phyloP scores from a whole-genome alignment of 2,329 filamentous ascomycete genomes.

The Myrmaecium sp. region DNA sequence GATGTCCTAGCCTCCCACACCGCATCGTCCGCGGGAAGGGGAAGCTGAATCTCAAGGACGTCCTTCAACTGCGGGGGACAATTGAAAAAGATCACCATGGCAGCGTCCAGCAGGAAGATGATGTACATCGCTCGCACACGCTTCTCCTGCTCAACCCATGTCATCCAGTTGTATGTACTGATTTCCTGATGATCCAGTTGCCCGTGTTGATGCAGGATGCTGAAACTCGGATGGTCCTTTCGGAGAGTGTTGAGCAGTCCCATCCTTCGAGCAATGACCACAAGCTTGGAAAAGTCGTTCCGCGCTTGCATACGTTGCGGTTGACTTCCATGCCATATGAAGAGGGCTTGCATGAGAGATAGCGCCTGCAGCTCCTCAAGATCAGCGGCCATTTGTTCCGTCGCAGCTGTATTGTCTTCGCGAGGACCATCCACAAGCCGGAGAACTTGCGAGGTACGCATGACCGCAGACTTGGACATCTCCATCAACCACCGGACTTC shows the following conservation, averaged over 20 bases:
- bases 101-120: slow-evolving; percentile 46
- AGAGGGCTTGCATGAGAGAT: slow-evolving; percentile 42
- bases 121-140: slow-evolving; percentile 48
- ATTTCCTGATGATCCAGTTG: slow-evolving; percentile 26
- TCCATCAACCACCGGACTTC: slow-evolving; percentile 55
- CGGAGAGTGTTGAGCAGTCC: slow-evolving; percentile 39
- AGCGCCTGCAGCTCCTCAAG: slow-evolving; percentile 53
- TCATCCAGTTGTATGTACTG: slow-evolving; percentile 44
- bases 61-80: slow-evolving; percentile 45
- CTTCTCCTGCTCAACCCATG: slow-evolving; percentile 57
- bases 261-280: slow-evolving; percentile 38
- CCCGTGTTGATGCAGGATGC: slow-evolving; percentile 43
- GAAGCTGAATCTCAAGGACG: slow-evolving; percentile 44
- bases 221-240: slow-evolving; percentile 32
- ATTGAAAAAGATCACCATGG: slow-evolving; percentile 58
- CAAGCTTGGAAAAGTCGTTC: slow-evolving; percentile 40
- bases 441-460: slow-evolving; percentile 38
- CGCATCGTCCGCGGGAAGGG: slow-evolving; percentile 56
- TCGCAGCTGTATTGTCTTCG: slow-evolving; percentile 19
- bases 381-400: slow-evolving; percentile 21
- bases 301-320: slow-evolving; percentile 47
- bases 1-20: slow-evolving; percentile 50
- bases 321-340: slow-evolving; percentile 54
- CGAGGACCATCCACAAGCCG: slow-evolving; percentile 14
- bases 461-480: slow-evolving; percentile 40